These are phyloP conservation scores for Setaria viridis DNA, from an alignment of 202 grass and related monocot species.

Conservation along the genomic window DNA sequence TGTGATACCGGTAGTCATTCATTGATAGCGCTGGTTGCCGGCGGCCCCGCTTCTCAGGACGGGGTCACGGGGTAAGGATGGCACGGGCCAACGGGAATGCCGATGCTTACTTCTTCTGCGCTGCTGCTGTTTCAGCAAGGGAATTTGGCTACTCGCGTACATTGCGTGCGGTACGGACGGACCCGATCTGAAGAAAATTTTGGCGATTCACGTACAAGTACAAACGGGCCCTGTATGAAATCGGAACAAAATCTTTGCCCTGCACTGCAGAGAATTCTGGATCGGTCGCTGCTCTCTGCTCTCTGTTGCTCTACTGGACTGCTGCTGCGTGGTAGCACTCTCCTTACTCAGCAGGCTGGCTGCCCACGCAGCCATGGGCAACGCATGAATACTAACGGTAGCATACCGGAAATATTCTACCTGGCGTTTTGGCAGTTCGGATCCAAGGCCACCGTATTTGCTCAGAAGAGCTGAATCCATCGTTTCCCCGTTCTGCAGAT, in stretches of 20 bases:
- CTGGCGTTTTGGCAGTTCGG: not conserved
- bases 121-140: not conserved
- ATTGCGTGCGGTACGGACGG: not conserved
- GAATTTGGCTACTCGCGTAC: not conserved
- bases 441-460: not conserved
- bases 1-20: not conserved
- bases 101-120: not conserved
- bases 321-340: not conserved
- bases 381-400: not conserved
- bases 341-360: not conserved
- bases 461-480: not conserved
- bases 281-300: not conserved
- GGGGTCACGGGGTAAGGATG: not conserved
- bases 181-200: not conserved
- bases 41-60: not conserved
- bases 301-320: not conserved
- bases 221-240: not conserved
- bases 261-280: not conserved
- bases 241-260: not conserved
- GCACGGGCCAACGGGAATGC: constrained; percentile 28
- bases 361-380: not conserved
- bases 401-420: not conserved
- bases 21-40: not conserved
- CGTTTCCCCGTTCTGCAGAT: not conserved
- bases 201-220: not conserved